Evolutionary conservation across 129 eudicot species (phyloP).

Genomic region (Arctium minus): DNA sequence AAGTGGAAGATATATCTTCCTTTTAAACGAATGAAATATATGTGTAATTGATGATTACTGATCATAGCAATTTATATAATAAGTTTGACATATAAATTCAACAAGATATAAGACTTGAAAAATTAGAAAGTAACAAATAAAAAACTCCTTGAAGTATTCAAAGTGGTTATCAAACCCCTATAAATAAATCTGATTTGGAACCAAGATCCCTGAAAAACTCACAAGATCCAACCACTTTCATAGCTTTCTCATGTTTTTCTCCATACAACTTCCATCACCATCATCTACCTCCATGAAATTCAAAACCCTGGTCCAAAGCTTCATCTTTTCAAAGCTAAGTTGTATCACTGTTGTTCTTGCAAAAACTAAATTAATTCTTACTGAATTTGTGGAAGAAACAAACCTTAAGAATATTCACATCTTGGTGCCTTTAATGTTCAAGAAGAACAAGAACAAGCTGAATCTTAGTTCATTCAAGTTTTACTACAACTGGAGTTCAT

Average conservation of each 20-base stretch:
- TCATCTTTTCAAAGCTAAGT: slow-evolving; percentile 48
- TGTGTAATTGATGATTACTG: not conserved
- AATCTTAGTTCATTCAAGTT: slow-evolving; percentile 67
- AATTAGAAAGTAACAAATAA: not conserved
- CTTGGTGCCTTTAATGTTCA: slow-evolving; percentile 19
- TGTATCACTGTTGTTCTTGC: slow-evolving; percentile 43
- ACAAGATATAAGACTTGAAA: slow-evolving; percentile 14
- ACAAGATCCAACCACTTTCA: slow-evolving; percentile 11
- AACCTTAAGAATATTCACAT: slow-evolving; percentile 26
- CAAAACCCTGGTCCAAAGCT: slow-evolving; percentile 57
- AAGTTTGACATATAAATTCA: slow-evolving; percentile 12
- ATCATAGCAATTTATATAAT: not conserved
- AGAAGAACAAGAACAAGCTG: slow-evolving; percentile 46
- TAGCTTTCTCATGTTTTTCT: slow-evolving; percentile 38
- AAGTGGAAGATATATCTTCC: not conserved
- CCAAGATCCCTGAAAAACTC: slow-evolving; percentile 1
- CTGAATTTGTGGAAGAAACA: slow-evolving; percentile 36
- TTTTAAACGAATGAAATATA: not conserved
- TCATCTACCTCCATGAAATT: slow-evolving; percentile 51
- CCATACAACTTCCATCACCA: slow-evolving; percentile 40
- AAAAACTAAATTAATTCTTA: slow-evolving; percentile 50
- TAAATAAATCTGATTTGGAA: slow-evolving; percentile 37
- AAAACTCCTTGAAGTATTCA: slow-evolving; percentile 17
- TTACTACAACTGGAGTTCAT: slow-evolving; percentile 70
- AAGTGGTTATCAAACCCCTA: slow-evolving; percentile 61